phyloP scores from a whole-genome alignment of 306 rosid species.

The Pachyrhizus erosus region DNA sequence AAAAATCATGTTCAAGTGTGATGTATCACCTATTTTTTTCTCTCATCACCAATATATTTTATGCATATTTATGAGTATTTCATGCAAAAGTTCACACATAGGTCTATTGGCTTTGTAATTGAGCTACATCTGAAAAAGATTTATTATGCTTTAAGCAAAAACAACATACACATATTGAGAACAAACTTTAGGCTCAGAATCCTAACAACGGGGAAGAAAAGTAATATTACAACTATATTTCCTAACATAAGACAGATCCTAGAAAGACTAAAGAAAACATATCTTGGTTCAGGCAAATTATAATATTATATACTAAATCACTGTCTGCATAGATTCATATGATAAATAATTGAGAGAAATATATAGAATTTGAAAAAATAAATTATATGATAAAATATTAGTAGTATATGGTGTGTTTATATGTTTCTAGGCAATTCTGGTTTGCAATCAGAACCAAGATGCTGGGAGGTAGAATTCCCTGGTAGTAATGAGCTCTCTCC shows the following conservation, averaged over 20 bases:
- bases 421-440: not conserved
- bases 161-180: not conserved
- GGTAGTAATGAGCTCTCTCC: conserved; percentile 14
- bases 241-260: not conserved
- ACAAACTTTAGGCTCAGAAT: not conserved
- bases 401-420: not conserved
- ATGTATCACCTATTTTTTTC: not conserved
- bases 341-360: not conserved
- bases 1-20: not conserved
- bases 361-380: not conserved
- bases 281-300: not conserved
- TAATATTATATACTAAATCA: not conserved
- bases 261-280: not conserved
- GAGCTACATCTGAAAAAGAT: not conserved
- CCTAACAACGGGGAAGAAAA: not conserved
- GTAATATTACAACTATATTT: not conserved
- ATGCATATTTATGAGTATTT: not conserved
- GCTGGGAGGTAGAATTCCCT: not conserved
- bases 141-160: not conserved
- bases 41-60: not conserved
- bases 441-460: not conserved
- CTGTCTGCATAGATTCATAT: not conserved
- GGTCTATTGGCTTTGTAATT: not conserved
- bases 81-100: not conserved
- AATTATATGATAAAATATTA: not conserved